Evolutionary conservation across 2,329 filamentous ascomycete species (phyloP).

Genomic region (Graphilbum sp.): DNA sequence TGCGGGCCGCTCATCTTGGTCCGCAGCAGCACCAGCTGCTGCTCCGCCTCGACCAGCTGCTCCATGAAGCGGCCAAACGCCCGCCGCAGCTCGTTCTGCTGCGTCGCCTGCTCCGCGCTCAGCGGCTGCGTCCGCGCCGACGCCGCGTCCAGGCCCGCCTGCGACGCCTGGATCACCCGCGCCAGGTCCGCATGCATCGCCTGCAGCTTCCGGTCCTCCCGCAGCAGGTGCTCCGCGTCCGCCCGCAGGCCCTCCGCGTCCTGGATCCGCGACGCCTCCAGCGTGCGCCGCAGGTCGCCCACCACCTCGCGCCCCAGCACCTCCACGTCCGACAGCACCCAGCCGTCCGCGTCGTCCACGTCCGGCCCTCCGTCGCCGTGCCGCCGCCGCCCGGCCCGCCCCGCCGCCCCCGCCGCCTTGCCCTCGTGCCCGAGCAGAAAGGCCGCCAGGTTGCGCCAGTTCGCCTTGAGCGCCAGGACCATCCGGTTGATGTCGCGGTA

Average conservation of each 20-base stretch:
- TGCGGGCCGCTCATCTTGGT: no score
- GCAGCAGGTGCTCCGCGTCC: constrained; percentile 48
- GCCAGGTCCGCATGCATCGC: constrained; percentile 43
- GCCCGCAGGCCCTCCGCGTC: constrained; percentile 53
- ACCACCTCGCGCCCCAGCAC: constrained; percentile 50
- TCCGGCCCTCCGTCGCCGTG: constrained; percentile 43
- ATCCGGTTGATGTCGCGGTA: constrained; percentile 82
- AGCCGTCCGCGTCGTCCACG: constrained; percentile 50
- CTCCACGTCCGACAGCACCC: constrained; percentile 61
- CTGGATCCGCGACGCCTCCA: constrained; percentile 52
- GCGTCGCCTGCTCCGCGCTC: constrained; percentile 66
- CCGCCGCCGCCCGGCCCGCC: no score
- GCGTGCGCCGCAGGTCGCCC: constrained; percentile 42
- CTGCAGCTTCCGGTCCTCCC: constrained; percentile 55
- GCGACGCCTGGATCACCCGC: constrained; percentile 48
- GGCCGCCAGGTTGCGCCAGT: constrained; percentile 48
- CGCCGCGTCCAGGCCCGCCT: constrained; percentile 50
- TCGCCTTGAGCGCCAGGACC: constrained; percentile 84
- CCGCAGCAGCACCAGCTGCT: constrained; percentile 61
- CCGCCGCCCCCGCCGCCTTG: no score
- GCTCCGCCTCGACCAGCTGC: constrained; percentile 62
- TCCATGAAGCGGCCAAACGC: constrained; percentile 60
- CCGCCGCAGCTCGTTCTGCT: constrained; percentile 69
- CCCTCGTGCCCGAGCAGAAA: constrained; percentile 54
- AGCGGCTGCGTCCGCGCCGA: constrained; percentile 54